Conservation (phyloP, 73 alveolate species). For the Paramecium sexaurelia region DNA sequence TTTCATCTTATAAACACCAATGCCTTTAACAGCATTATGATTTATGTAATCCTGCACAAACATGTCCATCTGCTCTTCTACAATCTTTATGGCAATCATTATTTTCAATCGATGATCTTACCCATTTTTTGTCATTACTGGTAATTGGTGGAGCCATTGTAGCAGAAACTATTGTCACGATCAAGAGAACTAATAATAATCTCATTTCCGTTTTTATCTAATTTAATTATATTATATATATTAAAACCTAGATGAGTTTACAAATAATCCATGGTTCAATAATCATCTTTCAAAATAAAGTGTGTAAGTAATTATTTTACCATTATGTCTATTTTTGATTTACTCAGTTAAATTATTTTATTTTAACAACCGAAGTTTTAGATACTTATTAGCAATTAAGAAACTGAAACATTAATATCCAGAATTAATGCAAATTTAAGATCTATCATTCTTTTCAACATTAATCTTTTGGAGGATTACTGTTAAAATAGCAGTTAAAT, state of each 20-base stretch:
- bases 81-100: slow-evolving; percentile 40
- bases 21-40: slow-evolving; percentile 42
- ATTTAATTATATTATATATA: not conserved
- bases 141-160: slow-evolving; percentile 44
- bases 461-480: not conserved
- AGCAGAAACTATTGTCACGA: not conserved
- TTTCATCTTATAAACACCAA: slow-evolving; percentile 49
- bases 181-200: slow-evolving; percentile 17
- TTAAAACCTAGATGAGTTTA: not conserved
- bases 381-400: not conserved
- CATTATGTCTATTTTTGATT: not conserved
- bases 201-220: slow-evolving; percentile 58
- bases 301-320: not conserved
- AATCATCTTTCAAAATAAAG: not conserved
- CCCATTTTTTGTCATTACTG: slow-evolving; percentile 46
- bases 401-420: not conserved
- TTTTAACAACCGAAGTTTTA: not conserved
- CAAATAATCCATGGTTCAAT: not conserved
- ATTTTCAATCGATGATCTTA: slow-evolving; percentile 3
- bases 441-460: not conserved
- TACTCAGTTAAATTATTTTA: not conserved
- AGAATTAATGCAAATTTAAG: not conserved
- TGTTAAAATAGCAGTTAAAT: not conserved
- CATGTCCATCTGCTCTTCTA: slow-evolving; percentile 45
- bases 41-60: slow-evolving; percentile 62